Evolutionary conservation across 2,329 filamentous ascomycete species (phyloP).

Genomic region (Alternaria sp.): DNA sequence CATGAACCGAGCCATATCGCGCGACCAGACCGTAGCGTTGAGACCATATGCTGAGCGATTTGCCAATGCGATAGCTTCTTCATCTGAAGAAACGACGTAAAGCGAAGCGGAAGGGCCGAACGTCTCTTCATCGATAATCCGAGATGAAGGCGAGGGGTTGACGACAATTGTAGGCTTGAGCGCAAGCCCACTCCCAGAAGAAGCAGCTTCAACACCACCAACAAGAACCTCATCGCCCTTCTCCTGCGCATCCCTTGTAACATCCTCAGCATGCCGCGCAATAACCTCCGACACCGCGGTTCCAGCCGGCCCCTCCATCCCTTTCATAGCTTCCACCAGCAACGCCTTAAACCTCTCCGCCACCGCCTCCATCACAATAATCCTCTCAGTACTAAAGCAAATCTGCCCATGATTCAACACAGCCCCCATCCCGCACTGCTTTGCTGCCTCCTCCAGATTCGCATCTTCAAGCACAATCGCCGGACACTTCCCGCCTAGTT

Average conservation of each 20-base stretch:
- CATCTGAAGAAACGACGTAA: slow-evolving; percentile 67
- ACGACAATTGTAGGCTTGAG: slow-evolving; percentile 65
- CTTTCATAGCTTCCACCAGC: slow-evolving; percentile 52
- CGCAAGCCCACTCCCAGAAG: slow-evolving; percentile 54
- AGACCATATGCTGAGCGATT: slow-evolving; percentile 83
- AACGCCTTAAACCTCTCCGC: slow-evolving; percentile 57
- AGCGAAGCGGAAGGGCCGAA: slow-evolving; percentile 77
- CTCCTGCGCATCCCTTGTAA: slow-evolving; percentile 53
- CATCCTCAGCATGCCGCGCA: slow-evolving; percentile 38
- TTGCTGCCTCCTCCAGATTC: slow-evolving; percentile 50
- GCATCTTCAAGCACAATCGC: slow-evolving; percentile 81
- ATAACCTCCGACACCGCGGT: slow-evolving; percentile 44
- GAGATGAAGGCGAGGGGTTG: slow-evolving; percentile 69
- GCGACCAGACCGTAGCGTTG: slow-evolving; percentile 67
- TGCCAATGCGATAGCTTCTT: slow-evolving; percentile 75
- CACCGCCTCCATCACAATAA: slow-evolving; percentile 64
- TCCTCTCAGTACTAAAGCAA: slow-evolving; percentile 83
- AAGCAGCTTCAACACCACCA: slow-evolving; percentile 48
- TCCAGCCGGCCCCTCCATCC: slow-evolving; percentile 45
- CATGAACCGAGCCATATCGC: slow-evolving; percentile 64
- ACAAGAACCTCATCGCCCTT: slow-evolving; percentile 62
- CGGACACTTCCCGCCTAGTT: slow-evolving; percentile 81
- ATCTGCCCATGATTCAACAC: slow-evolving; percentile 66
- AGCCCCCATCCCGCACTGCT: slow-evolving; percentile 30
- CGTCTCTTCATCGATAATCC: slow-evolving; percentile 73